phyloP scores from a whole-genome alignment of 805 yeast species.

The Yarrowia hollandica region DNA sequence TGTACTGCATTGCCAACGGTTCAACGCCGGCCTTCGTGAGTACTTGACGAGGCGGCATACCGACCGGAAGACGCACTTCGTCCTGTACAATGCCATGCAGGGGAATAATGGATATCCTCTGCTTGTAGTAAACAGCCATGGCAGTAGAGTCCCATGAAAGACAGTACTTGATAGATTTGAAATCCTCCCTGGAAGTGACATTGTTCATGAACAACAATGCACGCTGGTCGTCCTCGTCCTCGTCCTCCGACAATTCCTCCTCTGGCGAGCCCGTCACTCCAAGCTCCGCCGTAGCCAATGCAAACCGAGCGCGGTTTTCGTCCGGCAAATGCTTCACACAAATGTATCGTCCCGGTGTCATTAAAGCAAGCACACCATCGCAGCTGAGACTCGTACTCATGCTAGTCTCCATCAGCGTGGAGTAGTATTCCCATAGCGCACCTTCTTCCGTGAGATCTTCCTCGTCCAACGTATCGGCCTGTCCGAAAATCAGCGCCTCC shows the following conservation, averaged over 20 bases:
- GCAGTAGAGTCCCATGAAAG: constrained; percentile 28
- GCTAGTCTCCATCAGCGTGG: constrained; percentile 29
- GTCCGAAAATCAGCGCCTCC: constrained; percentile 35
- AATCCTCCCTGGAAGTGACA: constrained; percentile 1
- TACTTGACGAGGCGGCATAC: constrained; percentile 25
- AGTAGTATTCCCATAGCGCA: constrained; percentile 32
- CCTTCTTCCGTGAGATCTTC: constrained; percentile 21
- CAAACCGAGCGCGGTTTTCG: constrained; percentile 17
- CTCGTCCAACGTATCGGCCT: constrained; percentile 27
- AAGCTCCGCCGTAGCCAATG: not conserved
- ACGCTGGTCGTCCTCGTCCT: constrained; percentile 17
- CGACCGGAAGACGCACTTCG: constrained; percentile 2
- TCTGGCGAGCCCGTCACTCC: constrained; percentile 2
- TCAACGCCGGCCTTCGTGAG: not conserved
- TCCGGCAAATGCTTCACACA: constrained; percentile 17
- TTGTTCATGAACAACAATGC: constrained; percentile 6
- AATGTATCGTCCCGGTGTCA: constrained; percentile 14
- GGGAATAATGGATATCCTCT: constrained; percentile 14
- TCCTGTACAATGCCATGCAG: not conserved
- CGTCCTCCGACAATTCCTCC: constrained; percentile 29
- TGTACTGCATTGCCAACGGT: constrained; percentile 23
- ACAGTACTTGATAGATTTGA: constrained; percentile 17
- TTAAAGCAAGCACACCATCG: constrained; percentile 20
- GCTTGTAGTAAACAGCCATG: constrained; percentile 22
- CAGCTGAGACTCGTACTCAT: constrained; percentile 28